Conservation (phyloP, 140 eudicot genomes). For the Senecio squalidus region DNA sequence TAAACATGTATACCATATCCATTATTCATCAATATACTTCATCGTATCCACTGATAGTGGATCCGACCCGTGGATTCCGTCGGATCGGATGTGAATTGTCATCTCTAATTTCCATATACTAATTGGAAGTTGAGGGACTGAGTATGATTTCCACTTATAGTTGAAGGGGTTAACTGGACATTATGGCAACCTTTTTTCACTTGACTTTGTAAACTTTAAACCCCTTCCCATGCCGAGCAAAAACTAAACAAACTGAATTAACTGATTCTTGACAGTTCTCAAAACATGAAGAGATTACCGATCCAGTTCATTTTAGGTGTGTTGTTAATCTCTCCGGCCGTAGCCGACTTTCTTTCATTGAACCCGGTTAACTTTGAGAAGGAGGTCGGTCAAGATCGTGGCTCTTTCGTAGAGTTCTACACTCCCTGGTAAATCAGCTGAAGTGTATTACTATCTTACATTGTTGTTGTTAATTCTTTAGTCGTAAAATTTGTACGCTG, state of each 20-base stretch:
- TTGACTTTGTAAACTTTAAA: no score
- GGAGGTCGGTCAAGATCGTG: constrained; percentile 87
- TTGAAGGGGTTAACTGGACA: background rate
- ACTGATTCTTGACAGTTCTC: background rate
- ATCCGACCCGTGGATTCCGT: no score
- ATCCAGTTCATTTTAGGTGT: constrained; percentile 41
- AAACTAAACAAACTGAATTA: constrained; percentile 1
- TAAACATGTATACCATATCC: no score
- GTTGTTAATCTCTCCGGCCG: constrained; percentile 30
- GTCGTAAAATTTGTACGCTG: no score
- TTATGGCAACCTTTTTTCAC: background rate
- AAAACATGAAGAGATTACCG: constrained; percentile 37
- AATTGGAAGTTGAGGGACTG: background rate
- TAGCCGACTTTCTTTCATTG: constrained; percentile 56
- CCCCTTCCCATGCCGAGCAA: no score
- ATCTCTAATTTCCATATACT: no score
- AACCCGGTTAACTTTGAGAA: constrained; percentile 66
- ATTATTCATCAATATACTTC: no score
- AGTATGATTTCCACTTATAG: background rate
- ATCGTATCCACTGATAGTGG: no score
- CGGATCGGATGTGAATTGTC: no score
- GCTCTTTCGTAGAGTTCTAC: constrained; percentile 80
- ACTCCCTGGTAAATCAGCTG: constrained; percentile 56
- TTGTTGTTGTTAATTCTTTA: background rate
- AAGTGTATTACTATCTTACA: background rate